These are phyloP conservation scores for Byssoonygena ceratinophila DNA, from an alignment of 2,329 filamentous ascomycete genomes.

Conservation along the genomic window DNA sequence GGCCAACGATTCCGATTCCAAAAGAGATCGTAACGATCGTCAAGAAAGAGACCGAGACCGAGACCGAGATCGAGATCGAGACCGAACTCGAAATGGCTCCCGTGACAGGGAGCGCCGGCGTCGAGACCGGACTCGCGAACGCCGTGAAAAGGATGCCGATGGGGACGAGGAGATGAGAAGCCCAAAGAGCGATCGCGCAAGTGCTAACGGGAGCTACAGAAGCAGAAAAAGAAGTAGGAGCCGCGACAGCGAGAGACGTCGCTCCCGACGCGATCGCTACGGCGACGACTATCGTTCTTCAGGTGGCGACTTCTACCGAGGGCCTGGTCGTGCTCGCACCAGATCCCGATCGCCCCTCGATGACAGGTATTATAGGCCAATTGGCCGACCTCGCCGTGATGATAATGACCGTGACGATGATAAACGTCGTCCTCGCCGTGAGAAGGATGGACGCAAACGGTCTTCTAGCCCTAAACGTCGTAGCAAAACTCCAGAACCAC, in stretches of 20 bases:
- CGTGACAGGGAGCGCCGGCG: slow-evolving; percentile 47
- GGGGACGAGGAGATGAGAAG: slow-evolving; percentile 53
- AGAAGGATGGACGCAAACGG: slow-evolving; percentile 40
- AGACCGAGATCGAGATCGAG: slow-evolving; percentile 40
- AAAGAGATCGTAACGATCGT: slow-evolving; percentile 44
- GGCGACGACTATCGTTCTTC: slow-evolving; percentile 39
- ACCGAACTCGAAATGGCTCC: slow-evolving; percentile 49
- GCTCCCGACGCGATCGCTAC: slow-evolving; percentile 60
- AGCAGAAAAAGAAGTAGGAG: slow-evolving; percentile 72
- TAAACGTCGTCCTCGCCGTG: slow-evolving; percentile 43
- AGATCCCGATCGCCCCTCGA: slow-evolving; percentile 62
- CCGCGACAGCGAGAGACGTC: slow-evolving; percentile 63
- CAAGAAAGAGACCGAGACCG: slow-evolving; percentile 38
- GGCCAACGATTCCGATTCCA: slow-evolving; percentile 48
- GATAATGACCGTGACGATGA: slow-evolving; percentile 41
- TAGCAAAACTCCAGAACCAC: slow-evolving; percentile 50
- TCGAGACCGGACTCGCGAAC: slow-evolving; percentile 50
- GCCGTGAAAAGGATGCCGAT: slow-evolving; percentile 43
- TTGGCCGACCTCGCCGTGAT: slow-evolving; percentile 40
- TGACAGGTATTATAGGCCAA: slow-evolving; percentile 46
- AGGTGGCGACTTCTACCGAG: slow-evolving; percentile 60
- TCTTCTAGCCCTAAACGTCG: slow-evolving; percentile 34
- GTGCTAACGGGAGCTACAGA: slow-evolving; percentile 57
- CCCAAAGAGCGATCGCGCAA: slow-evolving; percentile 64
- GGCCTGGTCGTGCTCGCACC: slow-evolving; percentile 52